Base-by-base conservation (phyloP, 2,329 filamentous ascomycete species). In the Penicillium sp. region DNA sequence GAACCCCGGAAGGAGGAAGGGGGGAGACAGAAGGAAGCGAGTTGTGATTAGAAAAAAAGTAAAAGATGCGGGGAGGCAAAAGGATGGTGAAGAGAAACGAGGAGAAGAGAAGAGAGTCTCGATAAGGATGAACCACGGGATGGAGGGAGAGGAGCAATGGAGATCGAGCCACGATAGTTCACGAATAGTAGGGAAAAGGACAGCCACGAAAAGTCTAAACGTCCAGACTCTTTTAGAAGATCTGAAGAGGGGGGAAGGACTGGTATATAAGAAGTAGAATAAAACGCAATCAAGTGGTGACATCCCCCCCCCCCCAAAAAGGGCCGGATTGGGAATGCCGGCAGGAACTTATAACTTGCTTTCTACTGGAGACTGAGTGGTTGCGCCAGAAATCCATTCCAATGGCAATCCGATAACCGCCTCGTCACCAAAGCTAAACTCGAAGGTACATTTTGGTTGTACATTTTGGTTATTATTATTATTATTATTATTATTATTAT, bases 41-140 rank as follows among this genome's bases (percentile, higher is more conserved):
- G 19, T 37, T 37, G n/a, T 13, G 13, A 33, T 17, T 45, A n/a
- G 15, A 19, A 49, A 7, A 30, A 30, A 10, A 19, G 26, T 10
- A n/a, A n/a, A 30, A 54, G 22, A 19, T n/a, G 35, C 13, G 42
- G 51, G 17, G 51, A 49, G 45, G 19, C 38, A 40, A 56, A n/a
- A n/a, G 19, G 19, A 22, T n/a, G 17, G 26, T 26, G 26, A 26
- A 35, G 22, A 8, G 26, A 26, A 30, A 57, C 15, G 26, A 42
- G 40, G n/a, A 44, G 45, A 40, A 30, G n/a, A 47, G 45, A 63
- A 50, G 19, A 19, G 51, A 42, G 51, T n/a, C 13, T 26, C 4
- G 28, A 33, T 33, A n/a, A 42, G 22, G 47, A 17, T 26, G 37
- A 33, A 58, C 49, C 35, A 54, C 26, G 42, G 38, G 55, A 24